Evolutionary conservation across 495 filamentous ascomycete species (phyloP).

Genomic region (Aspergillus coremiiformis): DNA sequence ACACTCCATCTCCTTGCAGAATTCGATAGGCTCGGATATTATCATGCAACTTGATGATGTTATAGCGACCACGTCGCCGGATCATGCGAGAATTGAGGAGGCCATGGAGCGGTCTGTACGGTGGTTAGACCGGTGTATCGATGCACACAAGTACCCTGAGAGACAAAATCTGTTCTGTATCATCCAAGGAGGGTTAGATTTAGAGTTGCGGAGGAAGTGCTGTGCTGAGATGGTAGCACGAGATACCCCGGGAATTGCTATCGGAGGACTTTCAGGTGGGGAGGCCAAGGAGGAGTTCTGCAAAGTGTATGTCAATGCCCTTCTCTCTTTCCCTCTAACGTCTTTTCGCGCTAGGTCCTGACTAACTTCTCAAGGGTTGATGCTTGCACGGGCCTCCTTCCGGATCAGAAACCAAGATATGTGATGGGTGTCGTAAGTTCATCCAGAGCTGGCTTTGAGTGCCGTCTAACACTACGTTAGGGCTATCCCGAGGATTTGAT

Average conservation of each 20-base stretch:
- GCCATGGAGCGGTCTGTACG: conserved; percentile 94
- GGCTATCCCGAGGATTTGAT: conserved; percentile 93
- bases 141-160: conserved; percentile 76
- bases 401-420: conserved; percentile 87
- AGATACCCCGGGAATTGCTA: conserved; percentile 92
- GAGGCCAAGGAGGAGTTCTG: conserved; percentile 61
- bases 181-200: conserved; percentile 89
- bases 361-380: conserved; percentile 50
- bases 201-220: conserved; percentile 81
- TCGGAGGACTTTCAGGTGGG: conserved; percentile 88
- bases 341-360: conserved; percentile 8
- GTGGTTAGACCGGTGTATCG: conserved; percentile 97
- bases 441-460: background rate
- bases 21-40: conserved; percentile 95
- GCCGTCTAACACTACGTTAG: conserved; percentile 21
- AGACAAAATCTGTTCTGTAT: conserved; percentile 97
- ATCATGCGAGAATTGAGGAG: conserved; percentile 76
- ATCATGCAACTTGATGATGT: conserved; percentile 99
- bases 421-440: conserved; percentile 88
- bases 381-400: conserved; percentile 76
- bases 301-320: conserved; percentile 40
- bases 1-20: conserved; percentile 93
- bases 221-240: conserved; percentile 83
- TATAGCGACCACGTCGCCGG: conserved; percentile 88
- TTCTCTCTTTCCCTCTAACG: background rate